phyloP scores from a whole-genome alignment of 208 protist species.

The Acanthamoeba sp. region DNA sequence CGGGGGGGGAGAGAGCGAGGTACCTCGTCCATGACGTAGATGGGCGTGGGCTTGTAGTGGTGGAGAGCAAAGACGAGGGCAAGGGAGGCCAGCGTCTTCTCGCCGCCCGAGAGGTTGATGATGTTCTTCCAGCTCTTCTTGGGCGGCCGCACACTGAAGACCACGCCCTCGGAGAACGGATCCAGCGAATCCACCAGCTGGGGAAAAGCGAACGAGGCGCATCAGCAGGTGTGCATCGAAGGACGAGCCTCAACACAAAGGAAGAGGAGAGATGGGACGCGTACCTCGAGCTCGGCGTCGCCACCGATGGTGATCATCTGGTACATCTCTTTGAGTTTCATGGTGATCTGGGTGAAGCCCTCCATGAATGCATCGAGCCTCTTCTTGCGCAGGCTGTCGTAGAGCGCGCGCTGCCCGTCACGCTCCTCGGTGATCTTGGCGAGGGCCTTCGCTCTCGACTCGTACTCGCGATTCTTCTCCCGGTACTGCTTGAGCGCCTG shows the following conservation, averaged over 20 bases:
- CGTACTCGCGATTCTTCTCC: slow-evolving; percentile 86
- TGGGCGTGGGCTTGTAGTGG: slow-evolving; percentile 99
- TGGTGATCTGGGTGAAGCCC: slow-evolving; percentile 97
- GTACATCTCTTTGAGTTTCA: slow-evolving; percentile 96
- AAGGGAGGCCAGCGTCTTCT: slow-evolving; percentile 99
- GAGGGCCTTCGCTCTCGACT: slow-evolving; percentile 80
- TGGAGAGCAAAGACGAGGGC: slow-evolving; percentile 99
- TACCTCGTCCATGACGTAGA: slow-evolving; percentile 99
- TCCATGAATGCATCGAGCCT: slow-evolving; percentile 97
- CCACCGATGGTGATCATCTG: slow-evolving; percentile 98
- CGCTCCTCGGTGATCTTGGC: slow-evolving; percentile 86
- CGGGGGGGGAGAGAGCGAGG: background rate
- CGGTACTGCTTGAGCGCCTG: slow-evolving; percentile 95
- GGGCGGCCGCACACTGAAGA: slow-evolving; percentile 98
- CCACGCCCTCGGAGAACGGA: slow-evolving; percentile 98
- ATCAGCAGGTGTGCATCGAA: background rate
- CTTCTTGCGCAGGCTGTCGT: slow-evolving; percentile 90
- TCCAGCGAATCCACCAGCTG: slow-evolving; percentile 98
- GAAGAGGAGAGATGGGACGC: background rate
- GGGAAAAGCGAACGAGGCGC: background rate
- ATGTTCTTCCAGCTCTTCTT: slow-evolving; percentile 99
- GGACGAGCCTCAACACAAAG: background rate
- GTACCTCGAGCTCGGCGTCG: slow-evolving; percentile 99
- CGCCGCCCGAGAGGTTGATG: slow-evolving; percentile 99
- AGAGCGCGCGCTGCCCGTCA: slow-evolving; percentile 90